phyloP scores from a whole-genome alignment of 345 rosid genomes.

The Limnanthes douglasii region DNA sequence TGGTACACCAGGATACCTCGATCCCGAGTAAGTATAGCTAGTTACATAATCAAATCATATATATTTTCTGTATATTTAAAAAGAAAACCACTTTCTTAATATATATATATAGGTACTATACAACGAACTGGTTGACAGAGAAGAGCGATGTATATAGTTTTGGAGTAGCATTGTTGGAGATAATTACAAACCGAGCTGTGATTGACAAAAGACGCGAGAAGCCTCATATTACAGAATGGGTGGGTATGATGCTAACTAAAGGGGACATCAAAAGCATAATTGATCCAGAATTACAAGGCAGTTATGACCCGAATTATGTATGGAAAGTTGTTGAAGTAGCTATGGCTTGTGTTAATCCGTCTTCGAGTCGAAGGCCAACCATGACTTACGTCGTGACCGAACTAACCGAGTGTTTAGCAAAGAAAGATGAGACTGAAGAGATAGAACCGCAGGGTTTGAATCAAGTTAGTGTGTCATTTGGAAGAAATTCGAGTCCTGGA shows the following conservation, averaged over 20 bases:
- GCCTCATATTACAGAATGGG: constrained; percentile 24
- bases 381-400: constrained; percentile 25
- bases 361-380: constrained; percentile 17
- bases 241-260: constrained; percentile 14
- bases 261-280: constrained; percentile 29
- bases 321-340: constrained; percentile 39
- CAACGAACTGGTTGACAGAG: constrained; percentile 22
- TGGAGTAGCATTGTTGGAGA: constrained; percentile 34
- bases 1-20: constrained; percentile 40
- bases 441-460: too few relatives aligned
- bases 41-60: neutral
- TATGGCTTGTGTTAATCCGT: constrained; percentile 16
- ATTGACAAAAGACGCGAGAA: constrained; percentile 9
- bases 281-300: constrained; percentile 29
- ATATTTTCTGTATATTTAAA: neutral
- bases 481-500: too few relatives aligned
- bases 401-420: constrained; percentile 22
- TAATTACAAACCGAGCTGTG: constrained; percentile 29
- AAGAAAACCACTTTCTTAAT: too few relatives aligned
- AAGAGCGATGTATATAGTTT: constrained; percentile 48
- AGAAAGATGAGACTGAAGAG: too few relatives aligned
- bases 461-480: too few relatives aligned
- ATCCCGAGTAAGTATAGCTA: constrained; percentile 34
- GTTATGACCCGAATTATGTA: constrained; percentile 16
- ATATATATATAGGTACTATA: constrained; percentile 9